These are phyloP conservation scores for Poronia punctata DNA, from an alignment of 495 filamentous ascomycete species.

Conservation along the genomic window DNA sequence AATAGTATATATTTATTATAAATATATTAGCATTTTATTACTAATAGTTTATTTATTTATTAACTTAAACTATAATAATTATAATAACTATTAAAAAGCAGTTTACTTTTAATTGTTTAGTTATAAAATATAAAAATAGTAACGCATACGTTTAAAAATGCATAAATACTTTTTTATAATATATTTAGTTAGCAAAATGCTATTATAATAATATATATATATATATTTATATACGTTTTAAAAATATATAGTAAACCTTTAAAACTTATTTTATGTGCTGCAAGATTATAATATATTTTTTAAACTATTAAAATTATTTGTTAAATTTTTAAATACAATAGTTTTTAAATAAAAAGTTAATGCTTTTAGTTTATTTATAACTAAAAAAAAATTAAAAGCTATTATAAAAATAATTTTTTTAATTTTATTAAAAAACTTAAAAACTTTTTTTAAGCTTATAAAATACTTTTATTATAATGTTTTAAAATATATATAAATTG, in stretches of 20 bases:
- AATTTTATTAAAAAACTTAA: conserved; percentile 1
- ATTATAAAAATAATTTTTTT: background rate
- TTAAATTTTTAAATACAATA: conserved; percentile 2
- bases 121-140: background rate
- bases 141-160: conserved; percentile 3
- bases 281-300: conserved; percentile 1
- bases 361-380: conserved; percentile 1
- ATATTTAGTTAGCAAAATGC: background rate
- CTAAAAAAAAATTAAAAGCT: background rate
- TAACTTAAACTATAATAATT: too few relatives aligned
- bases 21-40: too few relatives aligned
- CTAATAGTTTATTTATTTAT: too few relatives aligned
- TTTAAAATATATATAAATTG: conserved; percentile 1
- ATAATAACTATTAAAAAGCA: background rate
- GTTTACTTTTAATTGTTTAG: background rate
- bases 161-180: conserved; percentile 4
- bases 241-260: conserved; percentile 1
- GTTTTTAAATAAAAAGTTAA: background rate
- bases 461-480: conserved; percentile 5
- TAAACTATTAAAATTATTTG: conserved; percentile 3
- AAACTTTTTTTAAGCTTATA: conserved; percentile 1
- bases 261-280: background rate
- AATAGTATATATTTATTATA: background rate
- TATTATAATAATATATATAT: conserved; percentile 8
- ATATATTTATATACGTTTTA: background rate